Percentiles rank a stretch among this genome's conserved stretches.
phyloP scores from a whole-genome alignment of 2,329 filamentous ascomycete genomes.

The Xylariales sp. region DNA sequence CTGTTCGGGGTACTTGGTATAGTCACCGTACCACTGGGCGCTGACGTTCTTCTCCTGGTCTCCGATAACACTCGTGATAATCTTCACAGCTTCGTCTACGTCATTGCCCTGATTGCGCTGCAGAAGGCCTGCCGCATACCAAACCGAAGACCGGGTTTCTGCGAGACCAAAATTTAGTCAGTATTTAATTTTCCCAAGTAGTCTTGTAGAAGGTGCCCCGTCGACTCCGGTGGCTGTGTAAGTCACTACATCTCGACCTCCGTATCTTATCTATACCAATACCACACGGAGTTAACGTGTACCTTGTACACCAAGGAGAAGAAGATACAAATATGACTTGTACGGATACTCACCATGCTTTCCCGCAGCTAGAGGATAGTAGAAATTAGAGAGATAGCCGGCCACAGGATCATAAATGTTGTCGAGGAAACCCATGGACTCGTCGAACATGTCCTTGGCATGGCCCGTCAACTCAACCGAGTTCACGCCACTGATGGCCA shows the following conservation, averaged over 20 bases:
- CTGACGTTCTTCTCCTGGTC: conserved; percentile 39
- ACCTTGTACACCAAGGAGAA: no score
- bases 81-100: conserved; percentile 36
- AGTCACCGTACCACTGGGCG: conserved; percentile 42
- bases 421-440: conserved; percentile 43
- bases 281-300: no score
- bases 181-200: no score
- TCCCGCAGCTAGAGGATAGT: conserved; percentile 17
- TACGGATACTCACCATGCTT: no score
- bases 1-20: conserved; percentile 42
- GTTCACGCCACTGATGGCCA: neutral
- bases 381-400: conserved; percentile 37
- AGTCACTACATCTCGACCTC: no score
- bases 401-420: conserved; percentile 37
- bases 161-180: no score
- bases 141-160: conserved; percentile 42
- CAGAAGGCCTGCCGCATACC: conserved; percentile 44
- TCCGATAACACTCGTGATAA: conserved; percentile 39
- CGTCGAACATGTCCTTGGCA: conserved; percentile 31
- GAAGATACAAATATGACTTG: no score
- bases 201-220: no score
- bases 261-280: no score
- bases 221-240: no score
- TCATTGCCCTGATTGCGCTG: conserved; percentile 40
- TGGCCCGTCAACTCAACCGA: conserved; percentile 12